Conservation (phyloP, 805 yeast species). For the Candida boidinii region DNA sequence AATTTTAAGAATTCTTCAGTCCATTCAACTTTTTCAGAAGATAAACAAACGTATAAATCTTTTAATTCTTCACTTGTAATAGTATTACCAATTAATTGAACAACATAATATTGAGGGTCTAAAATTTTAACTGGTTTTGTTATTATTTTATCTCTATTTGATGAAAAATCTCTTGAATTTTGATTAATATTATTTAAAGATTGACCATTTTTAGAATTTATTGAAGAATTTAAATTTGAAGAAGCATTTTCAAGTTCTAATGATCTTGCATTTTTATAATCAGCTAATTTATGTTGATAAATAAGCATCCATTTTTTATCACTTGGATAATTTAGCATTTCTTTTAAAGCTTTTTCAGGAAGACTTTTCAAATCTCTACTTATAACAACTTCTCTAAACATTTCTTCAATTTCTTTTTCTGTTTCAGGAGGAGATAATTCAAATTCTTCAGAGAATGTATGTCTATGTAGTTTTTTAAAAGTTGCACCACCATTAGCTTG, state of each 20-base stretch:
- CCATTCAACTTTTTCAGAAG: conserved; percentile 79
- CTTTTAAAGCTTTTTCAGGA: conserved; percentile 63
- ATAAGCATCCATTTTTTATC: conserved; percentile 90
- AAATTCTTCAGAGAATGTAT: conserved; percentile 30
- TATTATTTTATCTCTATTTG: conserved; percentile 4
- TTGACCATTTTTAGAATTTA: no score
- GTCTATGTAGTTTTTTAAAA: conserved; percentile 25
- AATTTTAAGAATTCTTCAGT: conserved; percentile 69
- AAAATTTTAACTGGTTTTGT: conserved; percentile 6
- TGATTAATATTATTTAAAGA: not conserved
- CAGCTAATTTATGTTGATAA: conserved; percentile 77
- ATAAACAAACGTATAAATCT: conserved; percentile 80
- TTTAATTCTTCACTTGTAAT: conserved; percentile 66
- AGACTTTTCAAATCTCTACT: conserved; percentile 64
- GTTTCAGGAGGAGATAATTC: conserved; percentile 60
- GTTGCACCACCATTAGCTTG: conserved; percentile 7
- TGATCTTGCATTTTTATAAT: conserved; percentile 42
- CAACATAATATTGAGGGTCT: conserved; percentile 73
- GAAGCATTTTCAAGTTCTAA: not conserved
- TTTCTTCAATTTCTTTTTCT: conserved; percentile 55
- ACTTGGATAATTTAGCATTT: conserved; percentile 63
- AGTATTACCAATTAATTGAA: conserved; percentile 59
- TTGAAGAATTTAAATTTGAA: no score
- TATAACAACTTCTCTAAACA: conserved; percentile 76
- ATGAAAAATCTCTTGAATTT: not conserved